phyloP scores from a whole-genome alignment of 2,329 filamentous ascomycete genomes.

The Talaromyces funiculosus region DNA sequence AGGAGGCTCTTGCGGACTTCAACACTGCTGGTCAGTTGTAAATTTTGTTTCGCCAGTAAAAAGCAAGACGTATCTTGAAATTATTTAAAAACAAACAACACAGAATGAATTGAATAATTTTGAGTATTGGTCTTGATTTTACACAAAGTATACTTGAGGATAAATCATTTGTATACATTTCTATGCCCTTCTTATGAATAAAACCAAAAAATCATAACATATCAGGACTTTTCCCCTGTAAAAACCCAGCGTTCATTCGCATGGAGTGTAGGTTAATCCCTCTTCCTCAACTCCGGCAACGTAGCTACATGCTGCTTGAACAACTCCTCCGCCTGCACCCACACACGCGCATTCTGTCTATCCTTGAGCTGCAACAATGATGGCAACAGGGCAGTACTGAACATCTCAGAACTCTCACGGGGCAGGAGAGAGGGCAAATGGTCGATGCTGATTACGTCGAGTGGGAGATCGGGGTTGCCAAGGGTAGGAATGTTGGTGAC shows the following conservation, averaged over 20 bases:
- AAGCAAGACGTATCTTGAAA: no score
- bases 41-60: conserved; percentile 22
- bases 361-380: conserved; percentile 73
- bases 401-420: conserved; percentile 79
- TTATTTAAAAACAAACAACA: conserved; percentile 3
- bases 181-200: not conserved
- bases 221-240: not conserved
- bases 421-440: conserved; percentile 79
- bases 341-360: conserved; percentile 65
- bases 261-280: not conserved
- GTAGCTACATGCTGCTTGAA: conserved; percentile 76
- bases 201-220: not conserved
- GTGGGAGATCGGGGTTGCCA: conserved; percentile 52
- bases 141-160: not conserved
- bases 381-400: conserved; percentile 71
- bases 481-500: conserved; percentile 45
- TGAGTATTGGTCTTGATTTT: not conserved
- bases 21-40: conserved; percentile 75
- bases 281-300: conserved; percentile 45
- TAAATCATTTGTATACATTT: not conserved
- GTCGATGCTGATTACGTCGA: conserved; percentile 83
- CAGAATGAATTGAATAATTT: not conserved
- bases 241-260: no score
- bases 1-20: conserved; percentile 84
- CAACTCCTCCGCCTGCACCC: conserved; percentile 75